phyloP scores from a whole-genome alignment of 441 rosid genomes.

The Pelargonium myrrhifolium region DNA sequence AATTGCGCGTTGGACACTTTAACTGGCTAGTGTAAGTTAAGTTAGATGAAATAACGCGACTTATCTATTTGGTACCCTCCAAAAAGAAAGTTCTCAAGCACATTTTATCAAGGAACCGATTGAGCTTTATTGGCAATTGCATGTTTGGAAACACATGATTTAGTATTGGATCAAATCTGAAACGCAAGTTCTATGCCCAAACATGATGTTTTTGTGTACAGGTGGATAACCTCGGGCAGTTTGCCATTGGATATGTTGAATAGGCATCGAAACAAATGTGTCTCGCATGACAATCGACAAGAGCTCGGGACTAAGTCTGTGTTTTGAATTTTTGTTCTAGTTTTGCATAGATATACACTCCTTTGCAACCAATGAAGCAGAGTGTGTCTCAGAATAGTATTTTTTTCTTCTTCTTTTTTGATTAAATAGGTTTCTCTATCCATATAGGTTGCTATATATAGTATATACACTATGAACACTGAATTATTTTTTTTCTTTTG shows the following conservation, averaged over 20 bases:
- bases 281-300: not conserved
- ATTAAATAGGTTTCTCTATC: no score
- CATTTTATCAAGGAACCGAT: no score
- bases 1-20: not conserved
- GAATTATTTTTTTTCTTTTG: no score
- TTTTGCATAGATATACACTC: no score
- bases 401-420: no score
- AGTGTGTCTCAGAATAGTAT: no score
- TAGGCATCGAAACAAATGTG: not conserved
- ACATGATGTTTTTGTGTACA: not conserved
- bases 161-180: not conserved
- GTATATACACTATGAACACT: no score
- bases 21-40: not conserved
- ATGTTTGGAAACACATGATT: not conserved
- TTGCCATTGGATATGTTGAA: not conserved
- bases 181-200: not conserved
- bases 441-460: no score
- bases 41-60: not conserved
- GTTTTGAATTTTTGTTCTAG: not conserved
- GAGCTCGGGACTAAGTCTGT: not conserved
- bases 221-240: not conserved
- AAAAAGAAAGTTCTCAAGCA: no score
- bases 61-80: no score
- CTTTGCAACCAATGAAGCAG: no score
- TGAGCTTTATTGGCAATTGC: not conserved